Evolutionary conservation across 1,139 yeast species (phyloP).

Genomic region (Meyerozyma athensensis): DNA sequence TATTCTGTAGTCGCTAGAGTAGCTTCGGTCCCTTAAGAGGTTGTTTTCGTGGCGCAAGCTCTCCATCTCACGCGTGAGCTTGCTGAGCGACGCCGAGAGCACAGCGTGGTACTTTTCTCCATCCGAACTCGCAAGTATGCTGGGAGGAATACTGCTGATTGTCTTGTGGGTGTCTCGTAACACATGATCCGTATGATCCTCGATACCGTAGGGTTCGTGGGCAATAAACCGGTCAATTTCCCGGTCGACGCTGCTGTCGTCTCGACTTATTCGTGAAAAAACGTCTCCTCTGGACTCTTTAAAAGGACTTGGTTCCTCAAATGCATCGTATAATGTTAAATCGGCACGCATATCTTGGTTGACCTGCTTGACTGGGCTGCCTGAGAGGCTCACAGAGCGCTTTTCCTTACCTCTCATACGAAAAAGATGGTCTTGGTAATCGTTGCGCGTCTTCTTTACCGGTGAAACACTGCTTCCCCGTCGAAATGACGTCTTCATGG

Average conservation of each 20-base stretch:
- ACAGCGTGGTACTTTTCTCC: slow-evolving; percentile 23
- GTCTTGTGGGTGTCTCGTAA: slow-evolving; percentile 28
- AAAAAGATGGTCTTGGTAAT: slow-evolving; percentile 17
- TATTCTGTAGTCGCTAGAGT: slow-evolving; percentile 3
- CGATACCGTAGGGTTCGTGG: slow-evolving; percentile 3
- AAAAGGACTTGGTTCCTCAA: slow-evolving; percentile 5
- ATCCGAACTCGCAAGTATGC: slow-evolving; percentile 19
- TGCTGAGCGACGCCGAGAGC: slow-evolving; percentile 20
- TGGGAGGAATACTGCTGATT: slow-evolving; percentile 21
- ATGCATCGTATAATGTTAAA: slow-evolving; percentile 1
- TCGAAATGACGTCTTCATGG: slow-evolving; percentile 9
- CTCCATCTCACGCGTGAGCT: slow-evolving; percentile 20
- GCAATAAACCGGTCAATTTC: slow-evolving; percentile 5
- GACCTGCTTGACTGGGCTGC: slow-evolving; percentile 13
- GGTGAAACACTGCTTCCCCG: slow-evolving; percentile 14
- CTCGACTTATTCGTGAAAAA: not conserved
- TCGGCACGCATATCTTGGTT: slow-evolving; percentile 10
- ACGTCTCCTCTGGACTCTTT: slow-evolving; percentile 4
- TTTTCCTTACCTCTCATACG: slow-evolving; percentile 12
- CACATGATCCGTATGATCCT: slow-evolving; percentile 19
- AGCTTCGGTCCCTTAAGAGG: not conserved
- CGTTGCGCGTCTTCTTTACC: slow-evolving; percentile 15
- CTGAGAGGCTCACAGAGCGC: slow-evolving; percentile 7
- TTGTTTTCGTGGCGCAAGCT: slow-evolving; percentile 14
- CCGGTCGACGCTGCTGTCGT: slow-evolving; percentile 3